Base-by-base conservation (phyloP, 805 yeast species). In the Saturnispora dispora region DNA sequence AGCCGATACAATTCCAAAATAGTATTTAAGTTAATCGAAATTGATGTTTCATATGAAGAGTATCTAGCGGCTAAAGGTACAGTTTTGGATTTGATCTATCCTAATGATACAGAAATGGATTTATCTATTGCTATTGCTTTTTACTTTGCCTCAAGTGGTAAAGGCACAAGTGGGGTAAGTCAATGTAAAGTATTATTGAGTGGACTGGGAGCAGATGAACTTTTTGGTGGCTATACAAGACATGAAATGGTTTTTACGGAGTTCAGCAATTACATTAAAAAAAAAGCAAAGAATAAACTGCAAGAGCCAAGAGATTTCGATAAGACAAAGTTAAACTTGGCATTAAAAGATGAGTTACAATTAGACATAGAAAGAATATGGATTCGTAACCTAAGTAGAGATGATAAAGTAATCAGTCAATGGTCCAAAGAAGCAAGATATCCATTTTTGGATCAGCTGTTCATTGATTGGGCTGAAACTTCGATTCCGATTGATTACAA, bases 201-300 rank as follows among this genome's bases (percentile, higher is more conserved):
- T 50, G 99, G 99, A 0, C 72, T 93, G 11, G 99, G 99, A 1
- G 99, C 99, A 0, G 99, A 93, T 68, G 99, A 93, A 66, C 68
- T 93, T 18, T 90, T 86, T 71, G 99, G 96, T 0, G 99, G 99
- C 0, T 93, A 93, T 64, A 86, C 95, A 22, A 75, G 97, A 44
- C 95, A 93, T 58, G 83, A 79, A 55, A 66, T 78, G 33, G 60
- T 77, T 1, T 76, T 77, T 61, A 68, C 72, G 0, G 58, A 59
- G 11, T 48, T 62, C 5, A 54, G 68, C 51, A 57, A 60, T 55
- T 51, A 63, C 55, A 46, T 56, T 41, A 52, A 58, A 50, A 48
- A 63, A 23, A 28, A 18, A n/a, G 10, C 58, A 8, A 59, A 60
- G 32, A 52, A 54, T 18, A 59, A 54, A 48, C 61, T 63, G 1